Conservation (phyloP, 2,329 filamentous ascomycete species). For the Ilyonectria mors-panacis region DNA sequence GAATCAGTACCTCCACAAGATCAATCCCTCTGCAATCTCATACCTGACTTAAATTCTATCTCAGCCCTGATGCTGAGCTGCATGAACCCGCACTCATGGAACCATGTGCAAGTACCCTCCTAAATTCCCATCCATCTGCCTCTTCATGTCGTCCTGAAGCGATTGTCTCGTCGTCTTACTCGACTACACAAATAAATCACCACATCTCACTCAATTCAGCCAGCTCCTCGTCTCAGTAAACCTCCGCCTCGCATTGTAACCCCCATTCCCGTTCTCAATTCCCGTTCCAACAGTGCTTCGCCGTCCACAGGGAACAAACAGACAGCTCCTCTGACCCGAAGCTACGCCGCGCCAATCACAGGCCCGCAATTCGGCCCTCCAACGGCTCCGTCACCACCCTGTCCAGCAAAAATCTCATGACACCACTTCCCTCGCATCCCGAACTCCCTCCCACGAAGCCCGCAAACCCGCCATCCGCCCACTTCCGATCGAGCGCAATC, state of each 20-base stretch:
- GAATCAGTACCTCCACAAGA: too few species aligned
- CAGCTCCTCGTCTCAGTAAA: background rate
- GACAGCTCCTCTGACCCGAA: conserved; percentile 51
- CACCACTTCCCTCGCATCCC: conserved; percentile 49
- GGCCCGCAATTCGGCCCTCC: conserved; percentile 46
- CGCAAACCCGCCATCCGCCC: conserved; percentile 29
- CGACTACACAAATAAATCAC: background rate
- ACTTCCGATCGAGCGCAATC: conserved; percentile 14
- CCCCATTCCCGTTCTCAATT: background rate
- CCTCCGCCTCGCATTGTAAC: background rate
- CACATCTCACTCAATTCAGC: background rate
- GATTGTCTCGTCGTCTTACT: background rate
- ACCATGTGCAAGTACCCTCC: background rate
- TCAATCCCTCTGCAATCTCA: background rate
- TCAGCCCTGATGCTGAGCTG: background rate
- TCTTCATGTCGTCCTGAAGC: background rate
- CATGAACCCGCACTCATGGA: background rate
- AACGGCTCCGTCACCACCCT: conserved; percentile 26
- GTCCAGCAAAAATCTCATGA: conserved; percentile 56
- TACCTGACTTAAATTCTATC: background rate
- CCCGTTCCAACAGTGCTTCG: conserved; percentile 4
- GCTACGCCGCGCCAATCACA: conserved; percentile 56
- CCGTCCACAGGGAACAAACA: background rate
- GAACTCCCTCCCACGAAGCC: conserved; percentile 35
- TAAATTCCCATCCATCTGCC: background rate